These are phyloP conservation scores for Tulasnella calospora DNA, from an alignment of 768 basidiomycete species.

Conservation along the genomic window DNA sequence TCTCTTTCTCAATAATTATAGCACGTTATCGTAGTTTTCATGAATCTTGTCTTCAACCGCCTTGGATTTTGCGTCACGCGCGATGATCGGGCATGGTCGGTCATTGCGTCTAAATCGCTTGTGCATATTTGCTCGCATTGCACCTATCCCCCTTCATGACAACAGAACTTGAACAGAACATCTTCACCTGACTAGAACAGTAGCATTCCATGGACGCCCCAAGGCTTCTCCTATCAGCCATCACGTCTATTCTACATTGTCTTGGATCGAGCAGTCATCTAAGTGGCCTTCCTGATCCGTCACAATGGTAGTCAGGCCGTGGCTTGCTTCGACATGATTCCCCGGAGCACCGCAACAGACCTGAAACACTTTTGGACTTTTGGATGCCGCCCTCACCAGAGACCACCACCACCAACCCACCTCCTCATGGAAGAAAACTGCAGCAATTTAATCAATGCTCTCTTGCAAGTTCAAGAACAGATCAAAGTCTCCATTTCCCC, in stretches of 20 bases:
- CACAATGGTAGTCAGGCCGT: background rate
- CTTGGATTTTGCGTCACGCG: no score
- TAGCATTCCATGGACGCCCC: background rate
- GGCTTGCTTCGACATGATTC: constrained; percentile 2
- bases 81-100: no score
- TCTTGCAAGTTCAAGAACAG: background rate
- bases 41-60: no score
- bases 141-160: no score
- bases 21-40: background rate
- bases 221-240: background rate
- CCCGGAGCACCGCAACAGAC: background rate
- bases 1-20: background rate
- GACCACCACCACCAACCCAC: background rate
- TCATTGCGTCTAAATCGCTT: no score
- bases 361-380: background rate
- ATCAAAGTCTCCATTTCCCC: background rate
- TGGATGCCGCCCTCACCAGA: background rate
- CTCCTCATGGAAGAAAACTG: background rate
- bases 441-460: background rate
- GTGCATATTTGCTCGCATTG: no score
- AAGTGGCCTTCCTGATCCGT: background rate
- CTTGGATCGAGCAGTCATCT: background rate
- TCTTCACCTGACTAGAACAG: no score
- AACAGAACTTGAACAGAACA: no score
- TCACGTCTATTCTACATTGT: background rate